Evolutionary conservation across 2,329 filamentous ascomycete species (phyloP).

Genomic region (Cordyceps sp.): DNA sequence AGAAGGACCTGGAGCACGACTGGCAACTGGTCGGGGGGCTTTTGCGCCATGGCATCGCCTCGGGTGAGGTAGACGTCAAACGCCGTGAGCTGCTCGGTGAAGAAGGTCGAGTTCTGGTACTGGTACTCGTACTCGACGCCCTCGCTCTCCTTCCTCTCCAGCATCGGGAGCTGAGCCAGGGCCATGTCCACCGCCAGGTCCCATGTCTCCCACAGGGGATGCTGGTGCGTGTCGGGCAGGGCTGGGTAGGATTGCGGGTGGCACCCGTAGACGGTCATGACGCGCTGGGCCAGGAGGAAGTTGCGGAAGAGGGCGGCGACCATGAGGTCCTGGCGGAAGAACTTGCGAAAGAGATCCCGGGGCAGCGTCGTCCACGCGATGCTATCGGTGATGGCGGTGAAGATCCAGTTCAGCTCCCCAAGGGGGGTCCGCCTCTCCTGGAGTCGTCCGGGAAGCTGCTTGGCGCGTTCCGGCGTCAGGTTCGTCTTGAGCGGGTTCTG

Average conservation of each 20-base stretch:
- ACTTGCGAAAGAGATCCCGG: slow-evolving; percentile 82
- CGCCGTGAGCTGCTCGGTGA: slow-evolving; percentile 89
- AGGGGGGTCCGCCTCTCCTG: slow-evolving; percentile 88
- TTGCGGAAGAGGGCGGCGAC: slow-evolving; percentile 96
- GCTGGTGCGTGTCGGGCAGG: slow-evolving; percentile 87
- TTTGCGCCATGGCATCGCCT: slow-evolving; percentile 65
- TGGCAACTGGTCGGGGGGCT: slow-evolving; percentile 83
- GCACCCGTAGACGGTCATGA: slow-evolving; percentile 94
- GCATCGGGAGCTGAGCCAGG: slow-evolving; percentile 68
- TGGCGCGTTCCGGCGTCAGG: slow-evolving; percentile 65
- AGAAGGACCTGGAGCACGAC: slow-evolving; percentile 92
- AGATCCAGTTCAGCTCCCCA: slow-evolving; percentile 97
- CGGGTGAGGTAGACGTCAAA: slow-evolving; percentile 90
- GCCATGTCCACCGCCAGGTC: slow-evolving; percentile 95
- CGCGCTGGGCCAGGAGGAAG: slow-evolving; percentile 81
- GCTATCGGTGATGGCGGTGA: slow-evolving; percentile 95
- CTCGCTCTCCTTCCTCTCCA: slow-evolving; percentile 63
- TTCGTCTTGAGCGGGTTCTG: slow-evolving; percentile 64
- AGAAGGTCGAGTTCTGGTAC: slow-evolving; percentile 90
- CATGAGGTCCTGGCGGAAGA: slow-evolving; percentile 96
- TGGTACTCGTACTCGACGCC: slow-evolving; percentile 76
- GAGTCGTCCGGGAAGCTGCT: slow-evolving; percentile 76
- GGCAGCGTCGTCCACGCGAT: slow-evolving; percentile 96
- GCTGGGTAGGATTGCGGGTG: slow-evolving; percentile 83
- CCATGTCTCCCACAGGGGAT: slow-evolving; percentile 95